phyloP scores from a whole-genome alignment of 2,329 filamentous ascomycete species.

The Sclerotinia nivalis region DNA sequence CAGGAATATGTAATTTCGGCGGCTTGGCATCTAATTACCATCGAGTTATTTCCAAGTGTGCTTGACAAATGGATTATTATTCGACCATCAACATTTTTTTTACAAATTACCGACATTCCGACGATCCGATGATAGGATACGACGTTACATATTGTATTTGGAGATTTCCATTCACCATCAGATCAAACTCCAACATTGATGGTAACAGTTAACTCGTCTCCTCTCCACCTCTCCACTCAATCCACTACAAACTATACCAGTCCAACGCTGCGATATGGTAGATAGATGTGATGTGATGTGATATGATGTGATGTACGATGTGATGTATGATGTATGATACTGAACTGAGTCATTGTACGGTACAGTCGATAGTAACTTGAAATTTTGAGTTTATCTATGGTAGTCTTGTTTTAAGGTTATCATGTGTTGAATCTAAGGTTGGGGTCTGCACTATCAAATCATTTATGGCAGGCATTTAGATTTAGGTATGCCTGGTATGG shows the following conservation, averaged over 20 bases:
- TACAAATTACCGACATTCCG: background rate
- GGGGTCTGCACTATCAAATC: background rate
- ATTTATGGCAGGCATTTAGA: background rate
- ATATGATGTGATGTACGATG: background rate
- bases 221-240: slow-evolving; percentile 4
- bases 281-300: slow-evolving; percentile 1
- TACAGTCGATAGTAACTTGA: background rate
- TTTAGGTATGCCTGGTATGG: background rate
- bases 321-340: background rate
- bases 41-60: background rate
- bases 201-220: background rate
- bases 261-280: background rate
- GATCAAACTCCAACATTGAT: background rate
- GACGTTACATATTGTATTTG: slow-evolving; percentile 23
- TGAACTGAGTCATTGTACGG: background rate
- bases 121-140: slow-evolving; percentile 13
- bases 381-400: background rate
- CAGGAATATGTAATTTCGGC: background rate
- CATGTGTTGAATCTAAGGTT: slow-evolving; percentile 1
- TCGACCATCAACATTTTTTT: background rate
- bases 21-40: background rate
- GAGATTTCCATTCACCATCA: background rate
- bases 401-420: slow-evolving; percentile 2
- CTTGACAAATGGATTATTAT: background rate
- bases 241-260: slow-evolving; percentile 1